These are phyloP conservation scores for Usnea hakonensis DNA, from an alignment of 495 filamentous ascomycete species.

Conservation along the genomic window DNA sequence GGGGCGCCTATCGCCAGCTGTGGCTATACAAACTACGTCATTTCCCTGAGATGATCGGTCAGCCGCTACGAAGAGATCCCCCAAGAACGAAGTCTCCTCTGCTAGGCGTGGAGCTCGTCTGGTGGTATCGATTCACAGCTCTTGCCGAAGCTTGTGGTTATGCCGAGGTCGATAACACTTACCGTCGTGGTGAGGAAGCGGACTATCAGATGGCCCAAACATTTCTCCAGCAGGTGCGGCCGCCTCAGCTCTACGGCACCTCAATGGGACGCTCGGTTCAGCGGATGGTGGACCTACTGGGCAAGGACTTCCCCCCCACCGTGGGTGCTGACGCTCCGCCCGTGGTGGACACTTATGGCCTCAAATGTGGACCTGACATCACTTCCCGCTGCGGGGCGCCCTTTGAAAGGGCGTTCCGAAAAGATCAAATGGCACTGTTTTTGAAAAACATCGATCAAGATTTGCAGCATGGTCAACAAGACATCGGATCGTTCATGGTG, in stretches of 20 bases:
- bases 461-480: not conserved
- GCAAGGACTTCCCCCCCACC: not conserved
- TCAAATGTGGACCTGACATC: not conserved
- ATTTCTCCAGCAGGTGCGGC: no score
- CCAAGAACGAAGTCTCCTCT: no score
- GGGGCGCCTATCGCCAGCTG: slow-evolving; percentile 22
- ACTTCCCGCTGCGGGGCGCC: not conserved
- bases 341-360: not conserved
- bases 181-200: no score
- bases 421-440: not conserved
- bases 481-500: not conserved
- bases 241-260: no score
- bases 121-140: no score
- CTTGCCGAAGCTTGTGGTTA: no score
- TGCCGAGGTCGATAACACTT: no score
- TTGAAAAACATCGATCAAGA: not conserved
- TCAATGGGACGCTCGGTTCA: not conserved
- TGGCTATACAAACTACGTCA: slow-evolving; percentile 25
- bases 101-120: no score
- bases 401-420: not conserved
- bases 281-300: not conserved
- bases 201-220: no score
- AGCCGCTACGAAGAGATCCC: slow-evolving; percentile 14
- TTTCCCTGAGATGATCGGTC: slow-evolving; percentile 19
- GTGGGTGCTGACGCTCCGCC: not conserved